phyloP scores from a whole-genome alignment of 257 asterid species.

The Petunia axillaris region DNA sequence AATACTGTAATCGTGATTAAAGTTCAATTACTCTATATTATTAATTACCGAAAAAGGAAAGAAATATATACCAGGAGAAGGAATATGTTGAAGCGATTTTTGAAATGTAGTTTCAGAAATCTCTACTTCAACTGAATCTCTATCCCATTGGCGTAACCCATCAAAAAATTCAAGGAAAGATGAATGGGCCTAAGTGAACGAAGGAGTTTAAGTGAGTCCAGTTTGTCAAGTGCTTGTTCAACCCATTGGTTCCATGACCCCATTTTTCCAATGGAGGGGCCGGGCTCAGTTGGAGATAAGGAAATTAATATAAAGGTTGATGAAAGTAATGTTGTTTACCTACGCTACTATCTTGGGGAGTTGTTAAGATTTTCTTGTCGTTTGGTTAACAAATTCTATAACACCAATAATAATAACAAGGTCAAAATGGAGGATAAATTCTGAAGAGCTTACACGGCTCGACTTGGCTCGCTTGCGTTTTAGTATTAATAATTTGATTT shows the following conservation, averaged over 20 bases:
- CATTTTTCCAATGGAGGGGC: constrained; percentile 19
- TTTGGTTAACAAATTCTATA: too few relatives aligned
- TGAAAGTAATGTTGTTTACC: not conserved
- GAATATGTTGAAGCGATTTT: constrained; percentile 78
- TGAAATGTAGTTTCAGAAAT: constrained; percentile 76
- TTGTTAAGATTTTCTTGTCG: not conserved
- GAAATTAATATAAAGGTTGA: not conserved
- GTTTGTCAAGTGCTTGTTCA: constrained; percentile 61
- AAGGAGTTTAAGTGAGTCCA: constrained; percentile 61
- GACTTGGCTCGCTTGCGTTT: too few relatives aligned
- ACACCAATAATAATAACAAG: too few relatives aligned
- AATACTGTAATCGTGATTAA: too few relatives aligned
- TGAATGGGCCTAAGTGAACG: constrained; percentile 93
- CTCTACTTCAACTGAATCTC: constrained; percentile 75
- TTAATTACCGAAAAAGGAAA: not conserved
- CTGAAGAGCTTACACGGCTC: too few relatives aligned
- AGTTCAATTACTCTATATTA: too few relatives aligned
- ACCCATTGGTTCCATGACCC: constrained; percentile 70
- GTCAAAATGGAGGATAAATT: too few relatives aligned
- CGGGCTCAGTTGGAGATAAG: not conserved
- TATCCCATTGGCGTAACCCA: constrained; percentile 74
- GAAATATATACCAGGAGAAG: constrained; percentile 66
- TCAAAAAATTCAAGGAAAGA: constrained; percentile 52
- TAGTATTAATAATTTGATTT: too few relatives aligned
- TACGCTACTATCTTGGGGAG: not conserved